These are phyloP conservation scores for Penicillium capsulatum DNA, from an alignment of 2,329 filamentous ascomycete species.

Conservation along the genomic window DNA sequence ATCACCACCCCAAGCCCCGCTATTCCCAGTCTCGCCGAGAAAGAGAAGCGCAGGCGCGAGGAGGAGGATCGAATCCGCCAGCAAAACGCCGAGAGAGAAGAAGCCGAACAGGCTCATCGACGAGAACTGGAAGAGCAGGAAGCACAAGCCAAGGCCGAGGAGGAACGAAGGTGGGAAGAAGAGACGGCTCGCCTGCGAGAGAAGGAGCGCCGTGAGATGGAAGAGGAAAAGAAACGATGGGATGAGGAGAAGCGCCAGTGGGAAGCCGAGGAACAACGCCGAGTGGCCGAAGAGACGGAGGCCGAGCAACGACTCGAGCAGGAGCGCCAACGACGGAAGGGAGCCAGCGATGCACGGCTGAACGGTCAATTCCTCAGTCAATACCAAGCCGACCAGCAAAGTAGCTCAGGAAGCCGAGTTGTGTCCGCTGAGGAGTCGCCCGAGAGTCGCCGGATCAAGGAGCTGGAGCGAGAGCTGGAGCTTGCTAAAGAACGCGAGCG, in stretches of 20 bases:
- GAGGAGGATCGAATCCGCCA: slow-evolving; percentile 52
- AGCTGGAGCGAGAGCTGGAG: slow-evolving; percentile 71
- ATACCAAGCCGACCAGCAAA: slow-evolving; percentile 68
- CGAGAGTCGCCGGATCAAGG: slow-evolving; percentile 66
- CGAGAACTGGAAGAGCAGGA: slow-evolving; percentile 51
- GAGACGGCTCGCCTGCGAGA: slow-evolving; percentile 48
- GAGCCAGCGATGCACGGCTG: slow-evolving; percentile 62
- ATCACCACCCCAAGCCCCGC: slow-evolving; percentile 78
- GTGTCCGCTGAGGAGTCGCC: slow-evolving; percentile 42
- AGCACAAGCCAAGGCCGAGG: slow-evolving; percentile 41
- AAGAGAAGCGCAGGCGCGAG: slow-evolving; percentile 64
- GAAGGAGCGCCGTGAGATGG: slow-evolving; percentile 44
- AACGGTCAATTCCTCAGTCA: slow-evolving; percentile 83
- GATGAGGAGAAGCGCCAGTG: slow-evolving; percentile 61
- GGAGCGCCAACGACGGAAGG: slow-evolving; percentile 60
- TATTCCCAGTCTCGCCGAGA: slow-evolving; percentile 78
- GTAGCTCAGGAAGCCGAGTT: slow-evolving; percentile 30
- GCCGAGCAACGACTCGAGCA: slow-evolving; percentile 63
- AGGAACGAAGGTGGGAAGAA: slow-evolving; percentile 47
- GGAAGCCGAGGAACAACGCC: slow-evolving; percentile 70
- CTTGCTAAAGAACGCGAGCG: slow-evolving; percentile 64
- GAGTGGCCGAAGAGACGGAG: slow-evolving; percentile 68
- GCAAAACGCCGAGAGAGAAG: slow-evolving; percentile 44
- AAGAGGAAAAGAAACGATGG: slow-evolving; percentile 46
- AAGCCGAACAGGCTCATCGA: slow-evolving; percentile 48